Evolutionary conservation across 495 filamentous ascomycete genomes (phyloP), one percentile per base, ranked within the genome.

Genomic region (Penicillium ochrochloron): DNA sequence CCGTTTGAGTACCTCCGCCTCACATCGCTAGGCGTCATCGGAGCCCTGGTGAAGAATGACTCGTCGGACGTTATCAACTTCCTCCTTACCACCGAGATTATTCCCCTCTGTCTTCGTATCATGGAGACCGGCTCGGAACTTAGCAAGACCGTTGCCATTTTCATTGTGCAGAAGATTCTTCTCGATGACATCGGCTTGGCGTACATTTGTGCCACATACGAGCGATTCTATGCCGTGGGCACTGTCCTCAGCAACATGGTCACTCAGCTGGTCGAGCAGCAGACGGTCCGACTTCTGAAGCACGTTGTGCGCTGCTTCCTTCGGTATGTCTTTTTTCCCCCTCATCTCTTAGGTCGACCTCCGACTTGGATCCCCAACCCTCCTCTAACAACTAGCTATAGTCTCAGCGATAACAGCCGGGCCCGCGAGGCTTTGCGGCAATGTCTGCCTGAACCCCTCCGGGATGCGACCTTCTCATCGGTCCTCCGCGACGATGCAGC

Each of bases 141-240:
- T 50, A 97, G 93, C 83, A 99, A 99, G 82, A 99, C 95, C 1
- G 95, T 99, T 10, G 95, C 95, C 39, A 99, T 99, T 65, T 99
- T 99, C 81, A 99, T 99, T 70, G 95, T 99, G n/a, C 95, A 99
- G 80, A 99, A 99, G 80, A 99, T 99, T 37, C 80, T 99, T 42
- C 84, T 99, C 5, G 95, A 99, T 73, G 95, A 99, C 68, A 92
- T 95, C 73, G 95, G 95, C n/a, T 83, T 99, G 62, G 92, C 91
- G 42, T 99, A 99, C 75, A 99, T 99, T 62, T 99, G 95, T 76
- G 94, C 96, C 60, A 99, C 95, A 7, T 99, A 99, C 73, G 95
- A 99, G 80, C 85, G 95, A n/a, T 99, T 99, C 80, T 98, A 99
- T 66, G 95, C 95, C 2, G 95, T 99, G 10, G 95, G 95, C 12